Base-by-base conservation (phyloP, 202 grass and related monocot species). In the Setaria italica region DNA sequence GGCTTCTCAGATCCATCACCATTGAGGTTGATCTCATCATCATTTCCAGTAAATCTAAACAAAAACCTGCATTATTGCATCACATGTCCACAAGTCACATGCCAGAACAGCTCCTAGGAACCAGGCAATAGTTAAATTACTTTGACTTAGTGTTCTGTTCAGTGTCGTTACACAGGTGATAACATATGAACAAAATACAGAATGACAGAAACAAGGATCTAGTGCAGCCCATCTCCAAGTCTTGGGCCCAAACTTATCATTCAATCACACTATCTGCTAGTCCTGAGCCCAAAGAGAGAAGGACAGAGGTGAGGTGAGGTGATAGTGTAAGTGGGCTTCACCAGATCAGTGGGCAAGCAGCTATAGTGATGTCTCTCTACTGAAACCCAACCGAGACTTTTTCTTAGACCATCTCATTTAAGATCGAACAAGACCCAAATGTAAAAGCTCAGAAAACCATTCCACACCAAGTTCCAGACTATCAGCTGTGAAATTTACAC, bases 1-100 rank as follows among this genome's bases (percentile, higher is more conserved):
- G 93, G 97, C 69, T 92, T 99, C 91, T 99, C 93, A 25, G 93
- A 89, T 71, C 93, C 97, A 45, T 99, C 97, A 59, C 93, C 90
- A 35, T 81, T 87, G 65, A 99, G 90, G 87, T 99, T 92, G 62
- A 99, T 91, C 74, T 96, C 97, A 46, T 92, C 91, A 29, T 99
- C 93, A 1, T 82, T 90, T 78, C 97, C 93, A 10, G 91, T 94
- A 53, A 99, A 91, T 86, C 80, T 92, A 82, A 96, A 85, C 42
- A 94, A 82, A 85, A 99, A 99, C 97, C 93, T 99, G 74, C 53
- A 77, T 29, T 47, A 85, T 71, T 54, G 50, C 74, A 57, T 33
- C 35, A 82, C 10, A 69, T 21, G 53, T 37, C 2, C 50, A 55
- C 9, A 62, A 42, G 43, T 87, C 34, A 81, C 29, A 70, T 37